phyloP scores from a whole-genome alignment of 2,329 filamentous ascomycete genomes.

The Aspergillus sp. region DNA sequence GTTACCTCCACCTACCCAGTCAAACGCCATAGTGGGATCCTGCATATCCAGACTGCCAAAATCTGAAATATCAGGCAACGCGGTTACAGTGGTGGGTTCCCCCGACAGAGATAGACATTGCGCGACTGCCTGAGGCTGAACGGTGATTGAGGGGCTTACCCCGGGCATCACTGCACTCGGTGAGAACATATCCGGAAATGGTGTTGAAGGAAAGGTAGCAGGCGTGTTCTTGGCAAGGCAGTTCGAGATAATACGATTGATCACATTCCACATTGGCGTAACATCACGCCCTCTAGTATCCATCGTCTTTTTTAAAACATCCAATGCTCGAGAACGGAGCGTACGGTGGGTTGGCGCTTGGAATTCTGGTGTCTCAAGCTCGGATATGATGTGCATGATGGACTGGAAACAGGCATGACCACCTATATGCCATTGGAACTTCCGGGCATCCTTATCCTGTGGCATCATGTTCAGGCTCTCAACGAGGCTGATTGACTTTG shows the following conservation, averaged over 20 bases:
- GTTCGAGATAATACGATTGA: slow-evolving; percentile 4
- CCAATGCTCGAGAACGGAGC: slow-evolving; percentile 4
- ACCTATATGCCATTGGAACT: slow-evolving; percentile 12
- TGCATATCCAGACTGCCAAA: background rate
- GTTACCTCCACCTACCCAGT: background rate
- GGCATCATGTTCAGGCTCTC: slow-evolving; percentile 9
- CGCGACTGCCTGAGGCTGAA: background rate
- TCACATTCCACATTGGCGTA: slow-evolving; percentile 3
- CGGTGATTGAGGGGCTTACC: background rate
- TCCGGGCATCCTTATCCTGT: slow-evolving; percentile 6
- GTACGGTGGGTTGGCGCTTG: slow-evolving; percentile 1
- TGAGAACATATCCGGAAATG: background rate
- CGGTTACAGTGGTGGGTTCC: background rate
- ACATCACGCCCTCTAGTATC: background rate
- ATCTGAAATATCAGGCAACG: background rate
- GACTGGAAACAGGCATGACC: slow-evolving; percentile 10
- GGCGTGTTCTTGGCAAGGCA: background rate
- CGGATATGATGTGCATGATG: slow-evolving; percentile 12
- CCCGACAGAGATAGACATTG: background rate
- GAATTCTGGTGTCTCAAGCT: slow-evolving; percentile 8
- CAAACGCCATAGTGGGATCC: background rate
- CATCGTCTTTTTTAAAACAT: background rate
- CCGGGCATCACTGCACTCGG: background rate
- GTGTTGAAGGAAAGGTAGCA: background rate
- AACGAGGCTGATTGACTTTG: slow-evolving; percentile 8